Conservation (phyloP, 192 early-diverging fungal species). For the Umbelopsis sp. region DNA sequence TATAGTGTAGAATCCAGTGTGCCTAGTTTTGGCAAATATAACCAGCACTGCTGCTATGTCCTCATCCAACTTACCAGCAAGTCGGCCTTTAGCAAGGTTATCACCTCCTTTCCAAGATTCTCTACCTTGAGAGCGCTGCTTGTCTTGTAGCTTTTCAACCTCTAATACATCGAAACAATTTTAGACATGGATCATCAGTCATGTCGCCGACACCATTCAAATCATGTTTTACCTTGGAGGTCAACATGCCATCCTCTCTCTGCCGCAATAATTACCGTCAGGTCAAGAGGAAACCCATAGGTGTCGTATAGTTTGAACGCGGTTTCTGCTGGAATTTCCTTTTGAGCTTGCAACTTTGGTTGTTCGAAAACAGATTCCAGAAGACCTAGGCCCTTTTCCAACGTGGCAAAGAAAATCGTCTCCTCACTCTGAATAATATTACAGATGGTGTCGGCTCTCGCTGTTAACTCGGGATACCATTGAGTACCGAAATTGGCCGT, state of each 20-base stretch:
- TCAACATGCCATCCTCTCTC: slow-evolving; percentile 62
- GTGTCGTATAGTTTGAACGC: slow-evolving; percentile 61
- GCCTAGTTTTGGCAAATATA: neutral
- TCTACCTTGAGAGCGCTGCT: slow-evolving; percentile 45
- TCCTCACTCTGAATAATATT: slow-evolving; percentile 51
- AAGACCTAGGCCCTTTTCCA: slow-evolving; percentile 49
- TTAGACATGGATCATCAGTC: neutral
- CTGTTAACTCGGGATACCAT: slow-evolving; percentile 43
- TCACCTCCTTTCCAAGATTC: slow-evolving; percentile 49
- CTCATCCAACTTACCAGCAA: slow-evolving; percentile 24
- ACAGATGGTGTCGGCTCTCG: slow-evolving; percentile 42
- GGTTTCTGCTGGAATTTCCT: slow-evolving; percentile 42
- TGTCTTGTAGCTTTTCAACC: slow-evolving; percentile 45
- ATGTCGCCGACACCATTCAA: neutral
- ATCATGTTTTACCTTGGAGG: slow-evolving; percentile 29
- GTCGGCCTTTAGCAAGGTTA: slow-evolving; percentile 23
- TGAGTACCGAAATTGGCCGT: slow-evolving; percentile 39
- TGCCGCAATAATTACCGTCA: slow-evolving; percentile 52
- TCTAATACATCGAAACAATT: slow-evolving; percentile 17
- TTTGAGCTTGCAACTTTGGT: slow-evolving; percentile 33
- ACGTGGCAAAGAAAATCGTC: slow-evolving; percentile 46
- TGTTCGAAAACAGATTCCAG: slow-evolving; percentile 47
- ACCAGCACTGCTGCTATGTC: no score
- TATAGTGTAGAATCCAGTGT: neutral
- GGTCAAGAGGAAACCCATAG: slow-evolving; percentile 61